Conservation (phyloP, 2,329 filamentous ascomycete genomes). For the Aureobasidium lini region DNA sequence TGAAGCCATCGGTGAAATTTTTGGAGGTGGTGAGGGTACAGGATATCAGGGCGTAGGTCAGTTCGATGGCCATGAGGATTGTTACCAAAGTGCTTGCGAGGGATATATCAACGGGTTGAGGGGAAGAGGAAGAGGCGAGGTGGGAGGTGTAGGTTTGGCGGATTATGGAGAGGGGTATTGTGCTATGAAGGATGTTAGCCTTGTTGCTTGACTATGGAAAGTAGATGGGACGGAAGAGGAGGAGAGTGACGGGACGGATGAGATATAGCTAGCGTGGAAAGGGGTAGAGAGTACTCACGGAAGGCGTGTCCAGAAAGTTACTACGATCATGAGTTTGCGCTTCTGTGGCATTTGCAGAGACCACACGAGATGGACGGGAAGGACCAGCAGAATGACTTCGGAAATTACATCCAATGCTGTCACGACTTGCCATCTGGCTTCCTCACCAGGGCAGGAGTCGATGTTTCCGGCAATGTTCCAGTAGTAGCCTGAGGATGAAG, state of each 20-base stretch:
- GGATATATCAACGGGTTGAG: slow-evolving; percentile 22
- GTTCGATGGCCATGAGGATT: slow-evolving; percentile 32
- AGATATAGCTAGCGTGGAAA: background rate
- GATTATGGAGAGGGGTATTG: slow-evolving; percentile 28
- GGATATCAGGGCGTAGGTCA: slow-evolving; percentile 35
- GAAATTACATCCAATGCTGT: slow-evolving; percentile 33
- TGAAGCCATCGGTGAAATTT: slow-evolving; percentile 35
- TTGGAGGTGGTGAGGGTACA: slow-evolving; percentile 37
- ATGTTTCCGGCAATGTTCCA: slow-evolving; percentile 19
- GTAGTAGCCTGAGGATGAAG: slow-evolving; percentile 21
- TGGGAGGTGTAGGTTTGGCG: slow-evolving; percentile 30
- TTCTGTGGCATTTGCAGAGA: slow-evolving; percentile 29
- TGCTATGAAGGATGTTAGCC: slow-evolving; percentile 16
- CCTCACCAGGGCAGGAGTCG: slow-evolving; percentile 22
- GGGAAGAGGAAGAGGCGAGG: slow-evolving; percentile 18
- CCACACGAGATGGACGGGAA: slow-evolving; percentile 30
- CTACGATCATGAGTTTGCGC: slow-evolving; percentile 29
- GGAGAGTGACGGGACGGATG: background rate
- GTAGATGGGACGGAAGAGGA: background rate
- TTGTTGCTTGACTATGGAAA: background rate
- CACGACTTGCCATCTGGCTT: slow-evolving; percentile 31
- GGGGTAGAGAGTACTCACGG: slow-evolving; percentile 22
- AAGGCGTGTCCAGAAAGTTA: slow-evolving; percentile 32
- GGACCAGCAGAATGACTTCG: slow-evolving; percentile 25
- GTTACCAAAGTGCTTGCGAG: slow-evolving; percentile 27